These are phyloP conservation scores for Epichloe hybrida DNA, from an alignment of 2,329 filamentous ascomycete species.

Conservation along the genomic window DNA sequence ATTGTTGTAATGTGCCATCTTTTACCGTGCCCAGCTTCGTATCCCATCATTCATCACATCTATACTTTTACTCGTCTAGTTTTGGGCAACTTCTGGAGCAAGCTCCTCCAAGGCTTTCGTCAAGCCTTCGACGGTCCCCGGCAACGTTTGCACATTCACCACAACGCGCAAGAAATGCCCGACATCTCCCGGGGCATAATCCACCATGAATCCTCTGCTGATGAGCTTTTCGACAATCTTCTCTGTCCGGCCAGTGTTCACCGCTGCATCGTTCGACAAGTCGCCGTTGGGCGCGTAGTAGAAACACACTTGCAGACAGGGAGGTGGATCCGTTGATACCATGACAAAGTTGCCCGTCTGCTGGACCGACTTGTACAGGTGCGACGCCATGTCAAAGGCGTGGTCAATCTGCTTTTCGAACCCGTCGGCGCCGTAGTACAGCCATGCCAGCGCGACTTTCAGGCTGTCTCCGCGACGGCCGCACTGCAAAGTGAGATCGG, in stretches of 20 bases:
- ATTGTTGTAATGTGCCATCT: neutral
- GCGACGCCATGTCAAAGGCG: conserved; percentile 57
- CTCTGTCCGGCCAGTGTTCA: conserved; percentile 37
- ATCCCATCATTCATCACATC: neutral
- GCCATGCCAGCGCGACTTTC: conserved; percentile 80
- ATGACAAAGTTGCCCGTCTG: conserved; percentile 49
- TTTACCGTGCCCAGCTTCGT: neutral
- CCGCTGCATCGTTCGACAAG: conserved; percentile 26
- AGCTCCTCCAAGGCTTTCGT: conserved; percentile 39
- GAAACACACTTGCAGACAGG: conserved; percentile 91
- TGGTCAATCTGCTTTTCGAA: conserved; percentile 57
- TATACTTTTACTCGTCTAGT: neutral
- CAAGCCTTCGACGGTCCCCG: conserved; percentile 37
- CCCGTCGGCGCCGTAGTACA: conserved; percentile 70
- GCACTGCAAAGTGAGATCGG: conserved; percentile 86
- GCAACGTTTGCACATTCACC: conserved; percentile 41
- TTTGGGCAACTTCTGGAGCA: conserved; percentile 15
- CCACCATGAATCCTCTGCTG: conserved; percentile 43
- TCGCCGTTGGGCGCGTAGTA: conserved; percentile 55
- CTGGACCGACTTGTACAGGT: conserved; percentile 50
- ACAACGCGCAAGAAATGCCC: conserved; percentile 48
- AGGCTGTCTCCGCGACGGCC: conserved; percentile 73
- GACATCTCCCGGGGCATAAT: conserved; percentile 42
- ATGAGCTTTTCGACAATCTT: conserved; percentile 35
- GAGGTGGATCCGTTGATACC: conserved; percentile 62